phyloP scores from a whole-genome alignment of 2,329 filamentous ascomycete species.

The Thelonectria blattea region DNA sequence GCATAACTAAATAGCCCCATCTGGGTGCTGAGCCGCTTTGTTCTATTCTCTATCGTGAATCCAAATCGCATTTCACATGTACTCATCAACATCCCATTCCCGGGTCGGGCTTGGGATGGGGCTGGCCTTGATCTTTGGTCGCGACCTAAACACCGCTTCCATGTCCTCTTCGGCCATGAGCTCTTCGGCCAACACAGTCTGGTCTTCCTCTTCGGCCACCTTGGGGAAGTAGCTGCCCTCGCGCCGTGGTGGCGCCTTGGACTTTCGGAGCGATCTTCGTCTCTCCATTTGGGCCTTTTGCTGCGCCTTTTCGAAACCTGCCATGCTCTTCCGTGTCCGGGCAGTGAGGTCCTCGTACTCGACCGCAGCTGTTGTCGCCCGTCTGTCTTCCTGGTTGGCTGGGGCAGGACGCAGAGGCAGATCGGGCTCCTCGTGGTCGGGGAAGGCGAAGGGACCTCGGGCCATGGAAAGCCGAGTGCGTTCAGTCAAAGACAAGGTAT shows the following conservation, averaged over 20 bases:
- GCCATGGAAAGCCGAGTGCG: conserved; percentile 84
- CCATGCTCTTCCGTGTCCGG: conserved; percentile 67
- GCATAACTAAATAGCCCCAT: neutral
- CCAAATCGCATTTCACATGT: conserved; percentile 28
- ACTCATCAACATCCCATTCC: conserved; percentile 40
- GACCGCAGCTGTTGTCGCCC: conserved; percentile 25
- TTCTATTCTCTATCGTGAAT: conserved; percentile 21
- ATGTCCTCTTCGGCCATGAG: conserved; percentile 77
- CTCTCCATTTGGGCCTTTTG: conserved; percentile 67
- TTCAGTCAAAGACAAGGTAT: conserved; percentile 71
- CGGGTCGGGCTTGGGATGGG: conserved; percentile 62
- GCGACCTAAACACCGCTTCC: conserved; percentile 82
- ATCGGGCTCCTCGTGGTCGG: conserved; percentile 41
- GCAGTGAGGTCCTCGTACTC: conserved; percentile 59
- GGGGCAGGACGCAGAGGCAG: conserved; percentile 24
- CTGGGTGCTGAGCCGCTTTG: neutral
- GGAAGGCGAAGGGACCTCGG: conserved; percentile 53
- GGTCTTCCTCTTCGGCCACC: conserved; percentile 50
- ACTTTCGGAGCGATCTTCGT: conserved; percentile 56
- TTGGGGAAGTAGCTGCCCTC: conserved; percentile 56
- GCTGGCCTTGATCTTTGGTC: conserved; percentile 80
- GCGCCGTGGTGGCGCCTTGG: conserved; percentile 46
- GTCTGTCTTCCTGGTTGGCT: conserved; percentile 28
- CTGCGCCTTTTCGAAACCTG: conserved; percentile 63
- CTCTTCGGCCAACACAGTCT: conserved; percentile 66